Conservation (phyloP, 345 rosid species). For the Aquilaria sinensis region DNA sequence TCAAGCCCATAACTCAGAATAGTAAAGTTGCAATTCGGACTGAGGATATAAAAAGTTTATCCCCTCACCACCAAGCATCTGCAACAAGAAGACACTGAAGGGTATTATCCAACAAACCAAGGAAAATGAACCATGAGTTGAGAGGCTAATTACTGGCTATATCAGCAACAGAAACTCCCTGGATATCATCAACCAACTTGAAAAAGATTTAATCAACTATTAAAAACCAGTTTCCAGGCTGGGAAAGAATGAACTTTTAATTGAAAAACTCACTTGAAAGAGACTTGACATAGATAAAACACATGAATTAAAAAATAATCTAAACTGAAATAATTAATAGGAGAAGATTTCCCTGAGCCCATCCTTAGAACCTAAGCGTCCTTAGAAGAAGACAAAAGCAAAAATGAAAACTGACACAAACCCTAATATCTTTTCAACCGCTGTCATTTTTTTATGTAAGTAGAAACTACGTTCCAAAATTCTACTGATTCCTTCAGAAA, state of each 20-base stretch:
- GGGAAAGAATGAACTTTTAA: too few species aligned
- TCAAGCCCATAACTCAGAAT: constrained; percentile 25
- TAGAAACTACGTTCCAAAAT: constrained; percentile 13
- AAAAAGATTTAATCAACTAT: constrained; percentile 7
- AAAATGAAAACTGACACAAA: constrained; percentile 10
- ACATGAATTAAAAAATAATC: too few species aligned
- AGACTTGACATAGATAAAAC: too few species aligned
- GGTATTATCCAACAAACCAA: constrained; percentile 41
- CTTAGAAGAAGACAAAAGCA: constrained; percentile 5
- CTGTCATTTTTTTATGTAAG: constrained; percentile 9
- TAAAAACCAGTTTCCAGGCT: too few species aligned
- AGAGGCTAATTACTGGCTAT: constrained; percentile 25
- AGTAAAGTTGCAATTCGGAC: constrained; percentile 34
- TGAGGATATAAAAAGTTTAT: constrained; percentile 19
- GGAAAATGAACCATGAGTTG: constrained; percentile 29
- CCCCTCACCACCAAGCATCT: constrained; percentile 22
- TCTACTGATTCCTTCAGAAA: constrained; percentile 28
- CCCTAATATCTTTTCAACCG: constrained; percentile 17
- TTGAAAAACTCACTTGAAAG: too few species aligned
- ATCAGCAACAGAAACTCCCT: constrained; percentile 33
- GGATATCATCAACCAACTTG: constrained; percentile 26
- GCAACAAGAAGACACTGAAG: constrained; percentile 40
- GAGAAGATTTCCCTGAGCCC: constrained; percentile 14
- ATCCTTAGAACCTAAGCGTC: constrained; percentile 24
- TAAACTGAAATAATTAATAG: constrained; percentile 7